These are phyloP conservation scores for Platismatia glauca DNA, from an alignment of 495 filamentous ascomycete genomes.

Conservation along the genomic window DNA sequence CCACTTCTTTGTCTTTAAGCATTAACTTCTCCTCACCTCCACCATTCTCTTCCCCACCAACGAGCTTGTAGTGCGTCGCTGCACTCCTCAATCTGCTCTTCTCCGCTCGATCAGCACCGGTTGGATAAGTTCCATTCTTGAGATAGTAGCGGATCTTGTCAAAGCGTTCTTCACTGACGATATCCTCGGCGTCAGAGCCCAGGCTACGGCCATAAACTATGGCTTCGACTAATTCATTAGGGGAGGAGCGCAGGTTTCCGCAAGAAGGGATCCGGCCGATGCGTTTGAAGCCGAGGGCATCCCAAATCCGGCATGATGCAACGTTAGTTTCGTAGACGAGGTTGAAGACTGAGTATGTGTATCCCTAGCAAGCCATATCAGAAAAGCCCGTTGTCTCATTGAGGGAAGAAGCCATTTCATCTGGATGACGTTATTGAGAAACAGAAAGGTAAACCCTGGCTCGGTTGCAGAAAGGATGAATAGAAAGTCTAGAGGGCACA, in stretches of 20 bases:
- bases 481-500: neutral
- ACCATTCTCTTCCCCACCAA: conserved; percentile 34
- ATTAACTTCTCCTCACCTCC: conserved; percentile 64
- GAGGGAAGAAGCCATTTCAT: neutral
- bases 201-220: conserved; percentile 95
- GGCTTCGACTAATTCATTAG: conserved; percentile 77
- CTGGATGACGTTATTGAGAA: too few species aligned
- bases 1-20: conserved; percentile 96
- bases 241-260: conserved; percentile 74
- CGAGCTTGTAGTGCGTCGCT: conserved; percentile 89
- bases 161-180: conserved; percentile 91
- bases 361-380: conserved; percentile 46
- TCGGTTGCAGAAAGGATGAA: too few species aligned
- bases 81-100: conserved; percentile 89
- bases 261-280: conserved; percentile 86
- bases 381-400: neutral
- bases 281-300: conserved; percentile 94
- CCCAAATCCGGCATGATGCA: conserved; percentile 92
- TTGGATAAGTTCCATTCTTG: conserved; percentile 87
- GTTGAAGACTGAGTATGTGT: conserved; percentile 95
- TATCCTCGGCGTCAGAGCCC: conserved; percentile 67
- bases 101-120: conserved; percentile 87
- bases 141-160: conserved; percentile 98
- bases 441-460: neutral
- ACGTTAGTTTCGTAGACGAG: conserved; percentile 97